Conservation (phyloP, 1,284 basidiomycete genomes). For the Trametes pubescens region DNA sequence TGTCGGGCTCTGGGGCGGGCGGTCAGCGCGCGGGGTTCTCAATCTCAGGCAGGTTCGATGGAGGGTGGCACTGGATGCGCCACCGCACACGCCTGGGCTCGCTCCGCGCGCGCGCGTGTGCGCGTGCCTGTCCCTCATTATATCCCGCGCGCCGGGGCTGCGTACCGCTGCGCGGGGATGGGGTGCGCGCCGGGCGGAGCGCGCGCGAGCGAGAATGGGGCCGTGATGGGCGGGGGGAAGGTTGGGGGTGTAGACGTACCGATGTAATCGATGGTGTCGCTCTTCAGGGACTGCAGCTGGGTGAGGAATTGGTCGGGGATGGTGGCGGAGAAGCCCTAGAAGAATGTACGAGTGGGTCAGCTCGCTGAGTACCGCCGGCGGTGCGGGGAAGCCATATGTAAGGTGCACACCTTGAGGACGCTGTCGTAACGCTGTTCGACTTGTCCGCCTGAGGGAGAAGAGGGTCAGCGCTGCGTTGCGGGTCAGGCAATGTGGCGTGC, state of each 20-base stretch:
- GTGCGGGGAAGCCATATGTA: background rate
- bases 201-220: background rate
- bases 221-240: background rate
- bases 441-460: conserved; percentile 48
- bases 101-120: background rate
- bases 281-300: conserved; percentile 48
- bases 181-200: background rate
- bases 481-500: background rate
- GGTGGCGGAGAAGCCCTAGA: conserved; percentile 62
- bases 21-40: conserved; percentile 22
- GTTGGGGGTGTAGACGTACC: too few relatives aligned
- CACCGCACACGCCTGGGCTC: conserved; percentile 7
- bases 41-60: background rate
- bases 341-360: background rate
- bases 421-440: conserved; percentile 51
- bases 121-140: conserved; percentile 6
- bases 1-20: conserved; percentile 53
- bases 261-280: conserved; percentile 58
- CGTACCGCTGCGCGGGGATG: background rate
- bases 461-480: conserved; percentile 2
- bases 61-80: background rate
- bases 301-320: conserved; percentile 51
- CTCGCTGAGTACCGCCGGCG: background rate
- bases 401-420: conserved; percentile 43
- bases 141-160: background rate